Conservation (phyloP, 441 rosid genomes). For the Sinapis alba region DNA sequence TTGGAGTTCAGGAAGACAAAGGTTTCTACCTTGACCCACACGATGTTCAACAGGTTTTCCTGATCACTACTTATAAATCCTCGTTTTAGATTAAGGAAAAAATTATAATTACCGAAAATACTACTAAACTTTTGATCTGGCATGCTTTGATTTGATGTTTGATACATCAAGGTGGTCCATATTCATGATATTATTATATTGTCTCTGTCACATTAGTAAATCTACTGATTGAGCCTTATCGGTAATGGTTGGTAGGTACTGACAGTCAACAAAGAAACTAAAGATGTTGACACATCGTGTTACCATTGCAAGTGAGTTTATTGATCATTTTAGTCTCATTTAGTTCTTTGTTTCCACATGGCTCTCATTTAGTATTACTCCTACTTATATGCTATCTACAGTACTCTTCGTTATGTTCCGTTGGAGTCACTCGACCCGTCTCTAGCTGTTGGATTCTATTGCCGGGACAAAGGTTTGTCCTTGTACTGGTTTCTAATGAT, state of each 20-base stretch:
- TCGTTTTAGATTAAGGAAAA: not conserved
- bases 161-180: conserved; percentile 29
- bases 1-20: conserved; percentile 85
- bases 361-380: not conserved
- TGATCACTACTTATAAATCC: not conserved
- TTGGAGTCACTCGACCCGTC: conserved; percentile 85
- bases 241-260: conserved; percentile 55
- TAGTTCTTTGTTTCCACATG: not conserved
- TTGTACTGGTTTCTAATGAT: conserved; percentile 17
- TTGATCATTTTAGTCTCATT: not conserved
- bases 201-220: conserved; percentile 11
- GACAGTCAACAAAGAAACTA: conserved; percentile 50
- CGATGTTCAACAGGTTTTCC: conserved; percentile 47
- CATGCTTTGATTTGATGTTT: not conserved
- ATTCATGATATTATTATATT: not conserved
- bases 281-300: conserved; percentile 75
- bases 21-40: conserved; percentile 95
- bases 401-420: conserved; percentile 63
- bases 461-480: conserved; percentile 74
- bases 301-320: conserved; percentile 83
- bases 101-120: too few relatives aligned
- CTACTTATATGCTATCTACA: conserved; percentile 42
- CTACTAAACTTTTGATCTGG: not conserved
- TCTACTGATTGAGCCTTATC: conserved; percentile 26
- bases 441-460: conserved; percentile 87